Conservation (phyloP, 1,284 basidiomycete species). For the Athelia psychrophila region DNA sequence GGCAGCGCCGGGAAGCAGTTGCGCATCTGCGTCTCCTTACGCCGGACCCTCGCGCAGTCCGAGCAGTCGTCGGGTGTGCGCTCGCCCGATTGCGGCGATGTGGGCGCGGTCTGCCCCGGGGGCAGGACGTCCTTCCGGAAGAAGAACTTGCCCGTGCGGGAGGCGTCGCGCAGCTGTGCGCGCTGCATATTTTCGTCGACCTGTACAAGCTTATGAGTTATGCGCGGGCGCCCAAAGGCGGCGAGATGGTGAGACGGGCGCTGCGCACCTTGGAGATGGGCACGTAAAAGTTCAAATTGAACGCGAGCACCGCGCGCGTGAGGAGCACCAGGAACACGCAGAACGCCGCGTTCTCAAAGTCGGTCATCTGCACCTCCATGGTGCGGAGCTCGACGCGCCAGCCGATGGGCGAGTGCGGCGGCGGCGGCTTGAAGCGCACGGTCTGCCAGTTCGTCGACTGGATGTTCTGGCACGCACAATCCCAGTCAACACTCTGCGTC, state of each 20-base stretch:
- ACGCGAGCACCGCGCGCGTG: conserved; percentile 89
- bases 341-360: conserved; percentile 99
- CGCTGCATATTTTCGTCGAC: conserved; percentile 97
- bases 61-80: conserved; percentile 44
- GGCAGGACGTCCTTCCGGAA: conserved; percentile 90
- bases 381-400: conserved; percentile 99
- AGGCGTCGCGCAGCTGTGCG: conserved; percentile 85
- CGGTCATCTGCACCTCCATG: conserved; percentile 99
- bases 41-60: conserved; percentile 14
- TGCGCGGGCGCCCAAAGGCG: conserved; percentile 3
- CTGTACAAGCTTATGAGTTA: conserved; percentile 36
- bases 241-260: not conserved
- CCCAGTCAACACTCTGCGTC: not conserved
- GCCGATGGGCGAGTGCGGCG: conserved; percentile 89
- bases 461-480: conserved; percentile 72
- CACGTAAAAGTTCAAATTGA: conserved; percentile 93
- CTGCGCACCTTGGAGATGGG: conserved; percentile 88
- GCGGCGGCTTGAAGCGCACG: conserved; percentile 97
- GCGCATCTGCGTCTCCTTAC: conserved; percentile 61
- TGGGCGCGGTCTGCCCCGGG: conserved; percentile 39
- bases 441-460: conserved; percentile 99
- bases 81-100: conserved; percentile 42
- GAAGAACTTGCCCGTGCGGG: conserved; percentile 73
- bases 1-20: conserved; percentile 69
- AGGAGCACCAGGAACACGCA: conserved; percentile 93